phyloP scores from a whole-genome alignment of 345 rosid species.

The Salix exigua region DNA sequence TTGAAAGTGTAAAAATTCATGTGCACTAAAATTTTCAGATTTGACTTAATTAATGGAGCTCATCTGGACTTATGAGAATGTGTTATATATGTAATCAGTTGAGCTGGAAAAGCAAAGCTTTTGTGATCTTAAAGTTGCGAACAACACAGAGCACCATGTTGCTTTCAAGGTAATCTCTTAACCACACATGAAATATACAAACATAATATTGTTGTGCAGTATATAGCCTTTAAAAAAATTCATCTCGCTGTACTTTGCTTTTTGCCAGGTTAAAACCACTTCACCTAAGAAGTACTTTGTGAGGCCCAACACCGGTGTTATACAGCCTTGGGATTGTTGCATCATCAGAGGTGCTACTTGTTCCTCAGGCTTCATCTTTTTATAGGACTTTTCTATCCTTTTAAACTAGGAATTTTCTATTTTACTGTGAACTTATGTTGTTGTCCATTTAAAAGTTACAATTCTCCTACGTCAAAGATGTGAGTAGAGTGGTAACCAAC shows the following conservation, averaged over 20 bases:
- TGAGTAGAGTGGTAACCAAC: background rate
- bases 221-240: background rate
- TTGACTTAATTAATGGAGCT: background rate
- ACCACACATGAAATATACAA: background rate
- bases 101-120: constrained; percentile 63
- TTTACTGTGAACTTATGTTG: background rate
- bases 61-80: constrained; percentile 14
- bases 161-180: constrained; percentile 62
- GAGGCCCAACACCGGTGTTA: constrained; percentile 82
- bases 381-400: background rate
- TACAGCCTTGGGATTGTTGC: constrained; percentile 78
- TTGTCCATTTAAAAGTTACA: background rate
- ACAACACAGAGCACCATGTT: constrained; percentile 72
- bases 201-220: background rate
- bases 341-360: constrained; percentile 57
- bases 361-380: constrained; percentile 4
- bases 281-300: constrained; percentile 97
- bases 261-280: constrained; percentile 84
- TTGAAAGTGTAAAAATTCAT: background rate
- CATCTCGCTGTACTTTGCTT: background rate
- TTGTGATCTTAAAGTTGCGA: constrained; percentile 67
- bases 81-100: constrained; percentile 40
- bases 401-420: background rate
- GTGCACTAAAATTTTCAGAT: background rate
- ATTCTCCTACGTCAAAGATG: background rate